These are phyloP conservation scores for Zymoseptoria ardabiliae DNA, from an alignment of 2,329 filamentous ascomycete genomes.

Conservation along the genomic window DNA sequence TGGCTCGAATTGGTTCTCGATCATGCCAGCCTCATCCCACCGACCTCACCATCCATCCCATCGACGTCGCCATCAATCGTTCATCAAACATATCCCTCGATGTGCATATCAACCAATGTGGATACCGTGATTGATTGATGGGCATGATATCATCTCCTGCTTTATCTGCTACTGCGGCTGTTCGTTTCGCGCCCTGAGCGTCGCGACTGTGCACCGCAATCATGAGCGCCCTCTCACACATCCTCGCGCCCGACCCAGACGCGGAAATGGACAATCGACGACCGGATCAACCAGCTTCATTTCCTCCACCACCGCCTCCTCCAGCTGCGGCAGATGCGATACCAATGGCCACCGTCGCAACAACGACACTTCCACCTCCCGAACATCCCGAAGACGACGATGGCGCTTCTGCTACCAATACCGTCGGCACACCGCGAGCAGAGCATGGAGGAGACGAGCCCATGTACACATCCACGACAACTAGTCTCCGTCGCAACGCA, in stretches of 20 bases:
- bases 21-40: neutral
- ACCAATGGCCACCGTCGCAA: constrained; percentile 5
- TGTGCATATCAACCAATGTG: neutral
- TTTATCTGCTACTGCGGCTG: neutral
- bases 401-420: constrained; percentile 1
- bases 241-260: constrained; percentile 2
- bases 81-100: neutral
- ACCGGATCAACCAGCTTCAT: neutral
- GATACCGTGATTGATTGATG: neutral
- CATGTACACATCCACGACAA: constrained; percentile 43
- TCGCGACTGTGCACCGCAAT: neutral
- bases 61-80: neutral
- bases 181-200: neutral
- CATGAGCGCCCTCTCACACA: constrained; percentile 10
- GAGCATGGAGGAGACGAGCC: constrained; percentile 16
- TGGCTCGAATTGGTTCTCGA: neutral
- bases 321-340: constrained; percentile 7
- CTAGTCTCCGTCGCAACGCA: constrained; percentile 52
- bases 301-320: constrained; percentile 7
- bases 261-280: neutral
- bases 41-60: neutral
- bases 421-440: constrained; percentile 3
- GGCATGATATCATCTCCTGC: neutral
- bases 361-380: constrained; percentile 9
- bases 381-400: constrained; percentile 12